Conservation (phyloP, 1,139 yeast species). For the Sugiyamaella xylanicola region DNA sequence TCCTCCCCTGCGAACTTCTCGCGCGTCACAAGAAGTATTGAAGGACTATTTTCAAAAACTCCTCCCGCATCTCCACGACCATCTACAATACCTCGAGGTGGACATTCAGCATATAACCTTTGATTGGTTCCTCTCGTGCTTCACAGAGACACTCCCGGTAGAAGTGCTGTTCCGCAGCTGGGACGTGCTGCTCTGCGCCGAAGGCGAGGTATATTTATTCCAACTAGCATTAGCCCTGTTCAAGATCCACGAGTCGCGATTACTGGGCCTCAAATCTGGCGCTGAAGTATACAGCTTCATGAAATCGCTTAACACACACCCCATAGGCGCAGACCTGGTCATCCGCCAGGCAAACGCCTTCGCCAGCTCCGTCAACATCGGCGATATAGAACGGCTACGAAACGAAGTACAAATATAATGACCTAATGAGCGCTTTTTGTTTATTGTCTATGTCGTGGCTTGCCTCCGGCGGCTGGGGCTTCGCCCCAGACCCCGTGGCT, state of each 20-base stretch:
- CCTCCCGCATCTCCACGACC: constrained; percentile 48
- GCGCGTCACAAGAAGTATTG: constrained; percentile 48
- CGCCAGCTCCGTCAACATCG: constrained; percentile 22
- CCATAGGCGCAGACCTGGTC: constrained; percentile 37
- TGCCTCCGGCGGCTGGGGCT: constrained; percentile 13
- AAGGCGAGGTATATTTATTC: constrained; percentile 45
- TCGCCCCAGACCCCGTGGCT: constrained; percentile 8
- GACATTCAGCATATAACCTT: constrained; percentile 57
- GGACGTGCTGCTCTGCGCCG: constrained; percentile 52
- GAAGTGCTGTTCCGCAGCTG: constrained; percentile 57
- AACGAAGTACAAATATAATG: constrained; percentile 19
- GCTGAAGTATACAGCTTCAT: constrained; percentile 50
- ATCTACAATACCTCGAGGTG: constrained; percentile 45
- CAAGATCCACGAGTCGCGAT: constrained; percentile 46
- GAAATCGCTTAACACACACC: constrained; percentile 45
- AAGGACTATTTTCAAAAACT: constrained; percentile 35
- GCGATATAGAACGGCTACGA: constrained; percentile 26
- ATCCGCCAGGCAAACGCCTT: constrained; percentile 30
- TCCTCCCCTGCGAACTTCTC: constrained; percentile 48
- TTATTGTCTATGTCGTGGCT: neutral
- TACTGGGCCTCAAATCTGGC: constrained; percentile 42
- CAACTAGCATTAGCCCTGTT: constrained; percentile 49
- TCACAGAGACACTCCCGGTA: constrained; percentile 56
- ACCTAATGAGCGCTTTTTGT: neutral
- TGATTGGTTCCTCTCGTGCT: constrained; percentile 62